A percentile compares a stretch with the other conserved stretches of the same genome.
Conservation (phyloP, 805 yeast species). For the Saccharomycopsis javanensis region DNA sequence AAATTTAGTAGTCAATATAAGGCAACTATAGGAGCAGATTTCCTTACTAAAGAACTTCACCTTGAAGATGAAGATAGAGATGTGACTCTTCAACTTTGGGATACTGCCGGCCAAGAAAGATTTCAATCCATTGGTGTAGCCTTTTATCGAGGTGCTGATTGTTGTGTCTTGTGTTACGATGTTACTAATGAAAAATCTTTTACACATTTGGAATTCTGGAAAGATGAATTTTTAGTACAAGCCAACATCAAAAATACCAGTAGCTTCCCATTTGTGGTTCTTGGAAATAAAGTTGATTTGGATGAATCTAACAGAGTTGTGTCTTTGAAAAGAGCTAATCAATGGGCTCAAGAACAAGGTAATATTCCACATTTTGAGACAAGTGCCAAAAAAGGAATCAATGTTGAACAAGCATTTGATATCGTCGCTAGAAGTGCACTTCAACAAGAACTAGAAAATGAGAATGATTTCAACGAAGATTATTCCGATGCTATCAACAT, state of each 20-base stretch:
- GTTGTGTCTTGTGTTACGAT: slow-evolving; percentile 92
- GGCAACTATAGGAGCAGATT: slow-evolving; percentile 97
- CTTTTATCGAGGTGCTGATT: slow-evolving; percentile 94
- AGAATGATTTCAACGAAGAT: slow-evolving; percentile 85
- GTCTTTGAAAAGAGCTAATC: slow-evolving; percentile 49
- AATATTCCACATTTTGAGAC: slow-evolving; percentile 92
- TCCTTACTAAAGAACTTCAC: slow-evolving; percentile 79
- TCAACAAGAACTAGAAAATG: slow-evolving; percentile 68
- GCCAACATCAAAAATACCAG: slow-evolving; percentile 91
- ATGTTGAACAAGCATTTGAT: slow-evolving; percentile 92
- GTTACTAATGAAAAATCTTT: slow-evolving; percentile 92
- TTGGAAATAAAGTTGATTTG: slow-evolving; percentile 91
- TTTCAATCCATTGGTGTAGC: slow-evolving; percentile 96
- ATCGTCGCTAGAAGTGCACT: slow-evolving; percentile 92
- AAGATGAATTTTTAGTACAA: slow-evolving; percentile 90
- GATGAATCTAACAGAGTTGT: slow-evolving; percentile 81
- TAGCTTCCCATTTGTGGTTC: slow-evolving; percentile 87
- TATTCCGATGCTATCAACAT: slow-evolving; percentile 95
- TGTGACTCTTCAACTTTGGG: slow-evolving; percentile 76
- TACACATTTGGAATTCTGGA: slow-evolving; percentile 83
- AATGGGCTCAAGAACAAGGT: slow-evolving; percentile 53
- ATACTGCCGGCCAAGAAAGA: slow-evolving; percentile 97
- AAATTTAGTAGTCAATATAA: slow-evolving; percentile 93
- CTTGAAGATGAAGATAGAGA: slow-evolving; percentile 79
- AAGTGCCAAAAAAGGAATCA: slow-evolving; percentile 94